These are phyloP conservation scores for Mycena belliarum DNA, from an alignment of 768 basidiomycete species.

Conservation along the genomic window DNA sequence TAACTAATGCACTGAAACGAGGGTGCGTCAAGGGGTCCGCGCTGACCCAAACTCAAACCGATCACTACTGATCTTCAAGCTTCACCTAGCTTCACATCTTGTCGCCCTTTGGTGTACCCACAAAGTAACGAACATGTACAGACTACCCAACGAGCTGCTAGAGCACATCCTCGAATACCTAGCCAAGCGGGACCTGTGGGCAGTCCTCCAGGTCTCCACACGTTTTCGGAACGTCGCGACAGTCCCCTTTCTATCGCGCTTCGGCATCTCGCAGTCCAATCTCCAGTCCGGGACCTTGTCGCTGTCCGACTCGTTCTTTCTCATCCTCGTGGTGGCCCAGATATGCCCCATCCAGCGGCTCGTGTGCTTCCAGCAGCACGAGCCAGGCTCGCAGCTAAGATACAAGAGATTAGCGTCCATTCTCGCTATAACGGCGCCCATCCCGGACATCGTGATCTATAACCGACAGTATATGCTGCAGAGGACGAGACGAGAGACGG, in stretches of 20 bases:
- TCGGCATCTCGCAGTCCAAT: constrained; percentile 7
- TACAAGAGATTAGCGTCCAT: constrained; percentile 2
- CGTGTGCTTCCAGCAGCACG: constrained; percentile 4
- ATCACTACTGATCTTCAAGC: not conserved
- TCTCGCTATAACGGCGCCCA: not conserved
- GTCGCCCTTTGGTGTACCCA: too few relatives aligned
- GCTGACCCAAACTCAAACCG: too few relatives aligned
- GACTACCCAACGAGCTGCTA: constrained; percentile 17
- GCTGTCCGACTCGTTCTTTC: constrained; percentile 12
- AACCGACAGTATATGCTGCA: constrained; percentile 8
- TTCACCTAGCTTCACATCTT: not conserved
- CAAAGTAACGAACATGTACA: constrained; percentile 9
- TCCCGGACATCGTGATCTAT: constrained; percentile 16
- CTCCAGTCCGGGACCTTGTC: constrained; percentile 11
- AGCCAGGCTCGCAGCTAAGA: not conserved
- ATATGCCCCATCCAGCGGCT: constrained; percentile 11
- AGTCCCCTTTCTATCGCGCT: constrained; percentile 2
- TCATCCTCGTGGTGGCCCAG: constrained; percentile 14
- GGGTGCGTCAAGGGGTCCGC: too few relatives aligned
- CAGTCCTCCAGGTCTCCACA: constrained; percentile 1
- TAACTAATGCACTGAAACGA: too few relatives aligned
- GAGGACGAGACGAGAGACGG: not conserved
- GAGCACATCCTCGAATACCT: constrained; percentile 9
- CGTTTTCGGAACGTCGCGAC: constrained; percentile 5
- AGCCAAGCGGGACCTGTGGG: not conserved